Conservation (phyloP, 345 rosid species). For the Moricandia moricandioides region DNA sequence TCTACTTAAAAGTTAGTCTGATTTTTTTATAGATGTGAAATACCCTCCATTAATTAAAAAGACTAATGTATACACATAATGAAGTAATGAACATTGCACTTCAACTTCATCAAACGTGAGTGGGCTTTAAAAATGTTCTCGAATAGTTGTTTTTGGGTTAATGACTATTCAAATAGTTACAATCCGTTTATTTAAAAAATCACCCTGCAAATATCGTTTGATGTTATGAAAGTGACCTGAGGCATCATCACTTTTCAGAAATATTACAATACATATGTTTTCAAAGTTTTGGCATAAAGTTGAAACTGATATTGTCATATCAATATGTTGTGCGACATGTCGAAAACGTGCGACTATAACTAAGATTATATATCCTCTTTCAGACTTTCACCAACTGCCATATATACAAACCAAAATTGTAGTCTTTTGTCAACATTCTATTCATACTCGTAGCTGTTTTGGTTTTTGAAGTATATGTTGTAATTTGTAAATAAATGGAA, state of each 20-base stretch:
- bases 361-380: neutral
- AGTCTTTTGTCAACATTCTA: neutral
- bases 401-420: neutral
- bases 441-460: neutral
- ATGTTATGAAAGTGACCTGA: neutral
- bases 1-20: too few species aligned
- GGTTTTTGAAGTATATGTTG: neutral
- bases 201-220: neutral
- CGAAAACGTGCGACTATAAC: slow-evolving; percentile 26
- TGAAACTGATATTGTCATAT: slow-evolving; percentile 12
- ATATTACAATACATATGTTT: neutral
- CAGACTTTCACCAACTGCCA: slow-evolving; percentile 1
- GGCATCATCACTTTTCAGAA: neutral
- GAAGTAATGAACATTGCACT: neutral
- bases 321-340: slow-evolving; percentile 9
- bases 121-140: neutral
- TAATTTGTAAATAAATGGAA: neutral
- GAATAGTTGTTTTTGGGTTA: neutral
- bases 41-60: too few species aligned
- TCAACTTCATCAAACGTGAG: neutral
- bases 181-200: neutral
- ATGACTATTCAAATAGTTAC: neutral
- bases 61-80: neutral
- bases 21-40: too few species aligned
- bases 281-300: neutral